These are phyloP conservation scores for Paecilomyces sp. DNA, from an alignment of 2,329 filamentous ascomycete species.

Conservation along the genomic window DNA sequence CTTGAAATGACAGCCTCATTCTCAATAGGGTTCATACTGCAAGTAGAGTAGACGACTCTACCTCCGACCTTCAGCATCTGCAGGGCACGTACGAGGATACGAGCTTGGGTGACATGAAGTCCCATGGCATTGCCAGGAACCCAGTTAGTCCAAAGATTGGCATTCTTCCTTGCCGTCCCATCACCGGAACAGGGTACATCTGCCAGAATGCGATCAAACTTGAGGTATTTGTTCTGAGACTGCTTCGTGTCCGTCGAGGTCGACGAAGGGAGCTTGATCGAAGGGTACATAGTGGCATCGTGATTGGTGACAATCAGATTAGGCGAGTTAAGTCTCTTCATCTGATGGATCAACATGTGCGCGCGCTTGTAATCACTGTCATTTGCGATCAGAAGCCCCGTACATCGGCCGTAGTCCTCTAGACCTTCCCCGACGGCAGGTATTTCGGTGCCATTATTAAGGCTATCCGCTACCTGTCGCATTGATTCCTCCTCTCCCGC, in stretches of 20 bases:
- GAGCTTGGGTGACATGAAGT: conserved; percentile 75
- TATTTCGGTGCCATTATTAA: conserved; percentile 55
- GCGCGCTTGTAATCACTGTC: conserved; percentile 94
- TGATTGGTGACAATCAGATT: conserved; percentile 97
- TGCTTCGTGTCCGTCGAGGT: conserved; percentile 46
- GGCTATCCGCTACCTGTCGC: conserved; percentile 58
- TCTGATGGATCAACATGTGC: conserved; percentile 95
- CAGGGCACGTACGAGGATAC: conserved; percentile 83
- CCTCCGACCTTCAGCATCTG: conserved; percentile 96
- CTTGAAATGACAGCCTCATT: conserved; percentile 88
- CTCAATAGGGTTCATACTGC: conserved; percentile 97
- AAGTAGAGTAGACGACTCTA: conserved; percentile 93
- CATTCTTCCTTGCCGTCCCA: conserved; percentile 88
- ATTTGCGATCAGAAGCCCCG: conserved; percentile 88
- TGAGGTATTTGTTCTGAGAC: conserved; percentile 65
- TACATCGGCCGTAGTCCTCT: conserved; percentile 76
- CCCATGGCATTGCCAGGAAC: conserved; percentile 79
- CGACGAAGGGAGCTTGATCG: conserved; percentile 69
- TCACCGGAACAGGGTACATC: conserved; percentile 97
- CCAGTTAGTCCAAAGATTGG: conserved; percentile 94
- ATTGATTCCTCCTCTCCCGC: conserved; percentile 84
- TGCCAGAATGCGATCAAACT: conserved; percentile 92
- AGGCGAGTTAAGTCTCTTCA: conserved; percentile 92
- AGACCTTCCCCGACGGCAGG: conserved; percentile 44
- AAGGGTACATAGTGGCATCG: conserved; percentile 91